Base-by-base conservation (phyloP, 345 rosid species). In the Eucalyptus fibrosa region DNA sequence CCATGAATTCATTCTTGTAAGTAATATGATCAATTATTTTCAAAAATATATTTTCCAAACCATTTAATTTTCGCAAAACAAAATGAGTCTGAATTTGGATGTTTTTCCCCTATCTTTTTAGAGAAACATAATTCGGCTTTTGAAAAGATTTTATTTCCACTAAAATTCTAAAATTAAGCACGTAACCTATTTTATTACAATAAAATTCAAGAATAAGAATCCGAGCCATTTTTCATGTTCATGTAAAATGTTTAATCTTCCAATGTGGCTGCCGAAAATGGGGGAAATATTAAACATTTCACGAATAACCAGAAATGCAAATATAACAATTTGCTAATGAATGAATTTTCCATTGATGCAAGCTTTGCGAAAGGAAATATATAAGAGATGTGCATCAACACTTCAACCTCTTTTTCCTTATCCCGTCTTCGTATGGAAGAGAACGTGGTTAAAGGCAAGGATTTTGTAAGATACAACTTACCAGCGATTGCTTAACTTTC, bases 401-500 rank as follows among this genome's bases (percentile, higher is more conserved):
- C 13, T 69, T 17, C 23, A 3, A 9, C 44, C 24, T 34, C 10
- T 69, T 69, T 56, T 56, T 34, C 7, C 42, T 8, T 34, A 18
- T 18, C 21, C 12, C 14, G 11, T 69, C 24, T 69, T 9, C 12
- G 2, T 17, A 19, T 5, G 12, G 21, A 32, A 60, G 6, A 60
- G 23, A 32, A 32, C 10, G 19, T 32, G 40, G 77, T 34, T 14
- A 32, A 69, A 17, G 7, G 23, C 24, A 4, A 9, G 37, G 13
- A 34, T 69, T 21, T 56, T 17, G 81, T 34, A 17, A 17, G 42
- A 69, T 69, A 18, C 1, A 6, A 5, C 24, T 9, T 4, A 32
- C 7, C 21, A 2, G 6, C 13, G 5, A 3, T 69, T 0, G 5
- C 7, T 10, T 69, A 40, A 34, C 26, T 7, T 34, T 5, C 7